phyloP scores from a whole-genome alignment of 1,284 basidiomycete species.

The Moesziomyces sp. region DNA sequence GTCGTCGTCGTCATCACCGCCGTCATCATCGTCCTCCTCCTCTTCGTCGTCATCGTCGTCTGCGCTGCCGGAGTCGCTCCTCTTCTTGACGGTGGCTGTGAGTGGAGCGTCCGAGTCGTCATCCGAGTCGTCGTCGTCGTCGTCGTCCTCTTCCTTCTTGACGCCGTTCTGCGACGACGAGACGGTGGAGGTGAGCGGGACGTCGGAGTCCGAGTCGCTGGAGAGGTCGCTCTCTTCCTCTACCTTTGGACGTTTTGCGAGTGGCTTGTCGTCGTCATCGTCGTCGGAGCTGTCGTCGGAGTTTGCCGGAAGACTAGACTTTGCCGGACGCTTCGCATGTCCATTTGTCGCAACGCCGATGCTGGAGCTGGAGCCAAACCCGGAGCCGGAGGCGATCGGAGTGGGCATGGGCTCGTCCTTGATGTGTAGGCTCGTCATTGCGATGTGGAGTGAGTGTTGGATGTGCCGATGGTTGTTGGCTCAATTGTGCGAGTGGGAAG shows the following conservation, averaged over 20 bases:
- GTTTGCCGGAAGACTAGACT: slow-evolving; percentile 28
- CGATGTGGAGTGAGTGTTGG: background rate
- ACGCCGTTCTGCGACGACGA: slow-evolving; percentile 35
- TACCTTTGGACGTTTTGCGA: slow-evolving; percentile 36
- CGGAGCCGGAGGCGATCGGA: slow-evolving; percentile 16
- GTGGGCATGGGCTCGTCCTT: slow-evolving; percentile 48
- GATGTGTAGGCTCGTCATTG: slow-evolving; percentile 26
- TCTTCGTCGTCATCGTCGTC: slow-evolving; percentile 37
- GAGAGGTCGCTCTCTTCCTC: slow-evolving; percentile 14
- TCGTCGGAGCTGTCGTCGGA: slow-evolving; percentile 35
- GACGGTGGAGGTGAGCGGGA: slow-evolving; percentile 40
- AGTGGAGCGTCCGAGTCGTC: slow-evolving; percentile 54
- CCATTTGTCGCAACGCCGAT: slow-evolving; percentile 13
- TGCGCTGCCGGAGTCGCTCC: slow-evolving; percentile 18
- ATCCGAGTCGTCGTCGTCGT: slow-evolving; percentile 29
- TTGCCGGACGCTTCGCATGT: slow-evolving; percentile 29
- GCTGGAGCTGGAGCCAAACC: slow-evolving; percentile 3
- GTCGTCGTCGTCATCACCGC: slow-evolving; percentile 45
- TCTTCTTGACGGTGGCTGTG: slow-evolving; percentile 41
- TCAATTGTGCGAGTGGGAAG: no score
- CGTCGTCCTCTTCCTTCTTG: slow-evolving; percentile 34
- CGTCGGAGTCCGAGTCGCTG: slow-evolving; percentile 45
- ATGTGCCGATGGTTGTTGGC: background rate
- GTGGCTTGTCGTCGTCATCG: slow-evolving; percentile 47
- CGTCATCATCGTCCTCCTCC: slow-evolving; percentile 43